A percentile compares a stretch with the other conserved stretches of the same genome.
phyloP scores from a whole-genome alignment of 2,329 filamentous ascomycete genomes.

The Fusarium verrucosum region DNA sequence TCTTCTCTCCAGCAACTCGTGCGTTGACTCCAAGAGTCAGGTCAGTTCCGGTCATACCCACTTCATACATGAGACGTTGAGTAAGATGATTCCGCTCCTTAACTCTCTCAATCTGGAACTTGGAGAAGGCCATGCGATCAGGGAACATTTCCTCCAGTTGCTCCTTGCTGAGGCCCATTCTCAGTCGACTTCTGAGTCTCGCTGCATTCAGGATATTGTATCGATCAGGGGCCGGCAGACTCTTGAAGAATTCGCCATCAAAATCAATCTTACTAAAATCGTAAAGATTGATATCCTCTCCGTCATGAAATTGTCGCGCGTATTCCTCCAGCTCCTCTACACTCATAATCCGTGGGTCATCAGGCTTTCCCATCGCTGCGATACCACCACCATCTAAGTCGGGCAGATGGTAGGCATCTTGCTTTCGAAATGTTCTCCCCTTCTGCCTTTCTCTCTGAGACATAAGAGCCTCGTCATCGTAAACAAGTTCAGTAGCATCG shows the following conservation, averaged over 20 bases:
- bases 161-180: constrained; percentile 97
- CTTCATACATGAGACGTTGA: constrained; percentile 91
- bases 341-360: constrained; percentile 96
- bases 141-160: constrained; percentile 97
- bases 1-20: constrained; percentile 83
- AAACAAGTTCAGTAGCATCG: constrained; percentile 75
- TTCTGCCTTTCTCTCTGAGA: constrained; percentile 77
- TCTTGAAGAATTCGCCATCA: constrained; percentile 93
- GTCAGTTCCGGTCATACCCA: constrained; percentile 85
- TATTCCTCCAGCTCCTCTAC: constrained; percentile 94
- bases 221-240: constrained; percentile 85
- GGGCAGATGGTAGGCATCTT: constrained; percentile 94
- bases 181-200: constrained; percentile 82
- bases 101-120: constrained; percentile 95
- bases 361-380: constrained; percentile 84
- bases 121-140: constrained; percentile 95
- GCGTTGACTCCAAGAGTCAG: constrained; percentile 71
- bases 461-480: constrained; percentile 90
- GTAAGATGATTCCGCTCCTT: constrained; percentile 93
- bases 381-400: constrained; percentile 82
- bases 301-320: constrained; percentile 87
- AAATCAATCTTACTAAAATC: constrained; percentile 99
- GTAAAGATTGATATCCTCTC: constrained; percentile 90
- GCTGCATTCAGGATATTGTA: constrained; percentile 99
- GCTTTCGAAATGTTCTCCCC: constrained; percentile 83